Conservation (phyloP, 306 rosid genomes). For the Boehmeria nivea region DNA sequence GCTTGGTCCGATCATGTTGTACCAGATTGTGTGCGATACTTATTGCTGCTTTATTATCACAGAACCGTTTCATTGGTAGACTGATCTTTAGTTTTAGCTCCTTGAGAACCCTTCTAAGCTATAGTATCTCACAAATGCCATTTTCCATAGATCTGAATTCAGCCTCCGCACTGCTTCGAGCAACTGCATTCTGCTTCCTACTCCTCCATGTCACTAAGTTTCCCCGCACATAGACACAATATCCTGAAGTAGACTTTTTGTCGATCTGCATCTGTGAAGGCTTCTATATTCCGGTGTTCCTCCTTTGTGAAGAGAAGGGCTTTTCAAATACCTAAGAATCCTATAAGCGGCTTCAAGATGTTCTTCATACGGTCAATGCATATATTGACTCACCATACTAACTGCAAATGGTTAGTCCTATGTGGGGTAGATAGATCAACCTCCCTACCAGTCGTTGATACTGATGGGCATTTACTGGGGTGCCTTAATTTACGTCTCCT, state of each 20-base stretch:
- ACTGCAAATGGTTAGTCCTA: not conserved
- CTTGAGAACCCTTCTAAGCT: not conserved
- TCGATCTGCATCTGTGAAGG: not conserved
- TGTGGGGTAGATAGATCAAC: not conserved
- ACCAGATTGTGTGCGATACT: not conserved
- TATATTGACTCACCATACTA: not conserved
- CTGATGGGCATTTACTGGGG: not conserved
- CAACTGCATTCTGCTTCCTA: not conserved
- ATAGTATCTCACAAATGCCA: not conserved
- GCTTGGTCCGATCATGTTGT: not conserved
- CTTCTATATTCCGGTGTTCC: not conserved
- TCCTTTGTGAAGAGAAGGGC: not conserved
- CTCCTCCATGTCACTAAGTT: constrained; percentile 1
- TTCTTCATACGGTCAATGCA: not conserved
- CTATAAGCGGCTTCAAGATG: not conserved
- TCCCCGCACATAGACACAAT: not conserved
- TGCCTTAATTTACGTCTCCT: not conserved
- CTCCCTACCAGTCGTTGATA: not conserved
- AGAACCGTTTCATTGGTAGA: not conserved
- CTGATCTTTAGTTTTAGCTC: not conserved
- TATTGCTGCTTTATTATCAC: not conserved
- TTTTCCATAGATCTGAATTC: not conserved
- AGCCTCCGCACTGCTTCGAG: not conserved
- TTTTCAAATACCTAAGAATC: not conserved
- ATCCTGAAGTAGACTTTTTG: not conserved